Evolutionary conservation across 2,329 filamentous ascomycete species (phyloP), one percentile per base, ranked within the genome.

Genomic region (Xylaria sp.): DNA sequence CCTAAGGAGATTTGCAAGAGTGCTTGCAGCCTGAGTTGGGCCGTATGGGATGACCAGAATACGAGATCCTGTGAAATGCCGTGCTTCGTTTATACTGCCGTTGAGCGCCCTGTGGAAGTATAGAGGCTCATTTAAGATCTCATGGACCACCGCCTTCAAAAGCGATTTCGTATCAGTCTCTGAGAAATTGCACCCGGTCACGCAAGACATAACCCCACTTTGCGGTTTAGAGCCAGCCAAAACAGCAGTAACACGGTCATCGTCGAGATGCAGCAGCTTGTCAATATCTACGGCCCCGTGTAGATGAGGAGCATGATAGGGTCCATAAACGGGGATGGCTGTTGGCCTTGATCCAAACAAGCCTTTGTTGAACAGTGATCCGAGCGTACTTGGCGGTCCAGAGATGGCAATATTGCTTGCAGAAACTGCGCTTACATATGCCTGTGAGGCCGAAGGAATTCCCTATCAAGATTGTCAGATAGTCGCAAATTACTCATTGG

Each of bases 301-400:
- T n/a, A 88, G 78, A 73, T 87, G 85, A 2, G 82, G 68, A 42
- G 86, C 84, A 72, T 89, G 86, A 71, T 87, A 88, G 6, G 86
- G 86, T 0, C 84, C 86, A 68, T 85, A 84, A 29, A 88, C 82
- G 0, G 86, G 84, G 59, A 87, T 82, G 1, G 81, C 77, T n/a
- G 81, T 82, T 15, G 81, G 78, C 69, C 81, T 81, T 38, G 78
- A 76, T 6, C 81, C 77, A 38, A 82, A 80, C 49, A 80, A 70
- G 15, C 79, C 74, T 33, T 79, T 77, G 51, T 77, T 76, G 61
- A 81, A 79, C 29, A 89, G 76, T 4, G 77, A 73, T 62, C 80
- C 79, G 29, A 88, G 77, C 0, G 82, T 84, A 1, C 77, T 71
- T 22, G 86, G 86, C 47, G 85, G 84, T 15, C 86, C 86, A 56